Evolutionary conservation across 768 basidiomycete species (phyloP).

Genomic region (Psilocybe cyanescens): DNA sequence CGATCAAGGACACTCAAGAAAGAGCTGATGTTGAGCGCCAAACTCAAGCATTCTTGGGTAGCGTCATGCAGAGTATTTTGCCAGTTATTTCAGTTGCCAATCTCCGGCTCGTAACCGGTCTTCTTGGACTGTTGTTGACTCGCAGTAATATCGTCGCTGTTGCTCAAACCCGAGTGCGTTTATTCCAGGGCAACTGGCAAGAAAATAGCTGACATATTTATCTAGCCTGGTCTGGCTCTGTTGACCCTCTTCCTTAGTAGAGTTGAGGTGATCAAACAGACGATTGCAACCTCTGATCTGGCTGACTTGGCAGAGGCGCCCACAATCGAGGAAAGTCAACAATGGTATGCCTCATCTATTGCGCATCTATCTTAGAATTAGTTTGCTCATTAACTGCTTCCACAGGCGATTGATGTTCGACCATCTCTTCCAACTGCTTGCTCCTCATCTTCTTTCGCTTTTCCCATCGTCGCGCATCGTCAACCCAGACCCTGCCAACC

Average conservation of each 20-base stretch:
- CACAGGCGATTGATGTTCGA: conserved; percentile 87
- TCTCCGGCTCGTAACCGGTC: conserved; percentile 82
- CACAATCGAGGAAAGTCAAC: conserved; percentile 74
- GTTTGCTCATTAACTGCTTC: conserved; percentile 6
- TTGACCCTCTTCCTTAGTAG: conserved; percentile 90
- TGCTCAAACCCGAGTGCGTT: conserved; percentile 78
- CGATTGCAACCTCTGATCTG: conserved; percentile 52
- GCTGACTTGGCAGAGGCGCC: conserved; percentile 47
- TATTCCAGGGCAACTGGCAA: neutral
- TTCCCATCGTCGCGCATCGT: conserved; percentile 89
- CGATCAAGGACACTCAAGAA: conserved; percentile 61
- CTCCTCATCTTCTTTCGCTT: conserved; percentile 74
- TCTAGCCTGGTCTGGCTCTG: conserved; percentile 88
- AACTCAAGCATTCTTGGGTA: conserved; percentile 86
- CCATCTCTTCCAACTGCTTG: conserved; percentile 80
- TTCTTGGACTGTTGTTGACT: conserved; percentile 83
- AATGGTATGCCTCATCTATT: conserved; percentile 50
- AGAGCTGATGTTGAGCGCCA: conserved; percentile 80
- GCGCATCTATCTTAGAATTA: neutral
- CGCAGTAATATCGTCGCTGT: conserved; percentile 74
- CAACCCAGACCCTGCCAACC: conserved; percentile 32
- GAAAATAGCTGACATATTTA: conserved; percentile 11
- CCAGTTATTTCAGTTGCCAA: conserved; percentile 80
- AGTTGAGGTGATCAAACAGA: conserved; percentile 91
- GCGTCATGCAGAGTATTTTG: conserved; percentile 86